Conservation (phyloP, 148 eudicot genomes). For the Linanthus parryae region DNA sequence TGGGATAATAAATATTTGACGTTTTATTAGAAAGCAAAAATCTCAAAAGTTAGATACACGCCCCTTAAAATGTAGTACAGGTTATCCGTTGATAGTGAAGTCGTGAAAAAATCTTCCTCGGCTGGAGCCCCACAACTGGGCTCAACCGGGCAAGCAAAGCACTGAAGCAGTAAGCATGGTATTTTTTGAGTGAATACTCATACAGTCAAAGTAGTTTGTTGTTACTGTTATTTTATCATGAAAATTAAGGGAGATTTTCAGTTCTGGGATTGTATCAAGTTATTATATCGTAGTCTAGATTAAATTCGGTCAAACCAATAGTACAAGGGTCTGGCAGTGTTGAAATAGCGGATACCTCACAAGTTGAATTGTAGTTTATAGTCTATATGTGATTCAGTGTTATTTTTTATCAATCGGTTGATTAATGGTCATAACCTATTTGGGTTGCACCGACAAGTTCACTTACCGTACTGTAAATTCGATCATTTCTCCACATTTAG, state of each 20-base stretch:
- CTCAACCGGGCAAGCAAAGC: too few relatives aligned
- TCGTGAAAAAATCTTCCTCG: too few relatives aligned
- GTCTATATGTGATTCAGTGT: background rate
- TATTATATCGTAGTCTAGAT: too few relatives aligned
- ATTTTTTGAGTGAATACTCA: too few relatives aligned
- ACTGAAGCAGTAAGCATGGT: too few relatives aligned
- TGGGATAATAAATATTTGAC: background rate
- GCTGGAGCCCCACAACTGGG: too few relatives aligned
- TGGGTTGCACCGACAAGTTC: background rate
- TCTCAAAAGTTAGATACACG: background rate
- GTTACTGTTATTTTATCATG: too few relatives aligned
- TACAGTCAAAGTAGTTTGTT: too few relatives aligned
- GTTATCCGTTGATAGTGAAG: too few relatives aligned
- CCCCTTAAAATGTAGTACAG: background rate
- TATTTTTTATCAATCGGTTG: background rate
- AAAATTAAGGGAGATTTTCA: too few relatives aligned
- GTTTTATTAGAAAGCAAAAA: background rate
- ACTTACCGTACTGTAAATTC: background rate
- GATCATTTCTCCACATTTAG: slow-evolving; percentile 18
- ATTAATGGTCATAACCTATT: background rate
- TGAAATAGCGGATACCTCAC: background rate
- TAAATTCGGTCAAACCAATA: background rate
- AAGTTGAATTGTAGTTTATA: background rate
- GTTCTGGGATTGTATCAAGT: too few relatives aligned
- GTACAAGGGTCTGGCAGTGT: background rate